These are phyloP conservation scores for Tetraselmis striata DNA, from an alignment of 139 green algal species.

Conservation along the genomic window DNA sequence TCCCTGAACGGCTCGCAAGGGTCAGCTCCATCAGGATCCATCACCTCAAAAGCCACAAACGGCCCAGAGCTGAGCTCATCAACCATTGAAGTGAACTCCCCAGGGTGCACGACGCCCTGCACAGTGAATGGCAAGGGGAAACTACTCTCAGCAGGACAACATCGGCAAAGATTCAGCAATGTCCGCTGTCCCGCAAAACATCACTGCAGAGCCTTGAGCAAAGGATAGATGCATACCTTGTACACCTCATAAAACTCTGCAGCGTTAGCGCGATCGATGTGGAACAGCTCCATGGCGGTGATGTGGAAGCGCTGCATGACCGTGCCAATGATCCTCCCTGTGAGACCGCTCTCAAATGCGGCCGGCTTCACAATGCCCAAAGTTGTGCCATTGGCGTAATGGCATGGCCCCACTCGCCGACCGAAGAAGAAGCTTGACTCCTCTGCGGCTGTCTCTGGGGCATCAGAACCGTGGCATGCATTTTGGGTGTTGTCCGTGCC, in stretches of 20 bases:
- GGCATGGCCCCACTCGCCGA: slow-evolving; percentile 15
- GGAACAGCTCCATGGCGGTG: slow-evolving; percentile 51
- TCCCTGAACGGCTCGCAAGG: slow-evolving; percentile 50
- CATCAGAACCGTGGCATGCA: slow-evolving; percentile 64
- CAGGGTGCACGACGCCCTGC: slow-evolving; percentile 48
- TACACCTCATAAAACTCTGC: slow-evolving; percentile 65
- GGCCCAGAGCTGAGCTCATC: slow-evolving; percentile 64
- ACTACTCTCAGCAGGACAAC: no score
- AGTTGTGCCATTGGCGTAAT: slow-evolving; percentile 27
- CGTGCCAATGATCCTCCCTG: slow-evolving; percentile 35
- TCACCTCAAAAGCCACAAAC: slow-evolving; percentile 42
- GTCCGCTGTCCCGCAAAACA: no score
- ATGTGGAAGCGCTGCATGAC: slow-evolving; percentile 50
- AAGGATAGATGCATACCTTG: slow-evolving; percentile 25
- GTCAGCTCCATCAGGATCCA: slow-evolving; percentile 30
- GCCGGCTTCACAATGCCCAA: slow-evolving; percentile 69
- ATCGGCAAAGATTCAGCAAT: no score
- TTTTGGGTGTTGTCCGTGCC: slow-evolving; percentile 54
- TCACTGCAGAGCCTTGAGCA: no score
- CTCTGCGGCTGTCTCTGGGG: slow-evolving; percentile 42
- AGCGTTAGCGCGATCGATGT: slow-evolving; percentile 41
- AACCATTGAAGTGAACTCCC: slow-evolving; percentile 64
- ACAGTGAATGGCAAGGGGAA: no score
- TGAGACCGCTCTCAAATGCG: slow-evolving; percentile 40
- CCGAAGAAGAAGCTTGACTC: slow-evolving; percentile 68